Percentiles rank a stretch among this genome's conserved stretches.
Conservation (phyloP, 495 filamentous ascomycete genomes). For the Lepidopterella palustris region DNA sequence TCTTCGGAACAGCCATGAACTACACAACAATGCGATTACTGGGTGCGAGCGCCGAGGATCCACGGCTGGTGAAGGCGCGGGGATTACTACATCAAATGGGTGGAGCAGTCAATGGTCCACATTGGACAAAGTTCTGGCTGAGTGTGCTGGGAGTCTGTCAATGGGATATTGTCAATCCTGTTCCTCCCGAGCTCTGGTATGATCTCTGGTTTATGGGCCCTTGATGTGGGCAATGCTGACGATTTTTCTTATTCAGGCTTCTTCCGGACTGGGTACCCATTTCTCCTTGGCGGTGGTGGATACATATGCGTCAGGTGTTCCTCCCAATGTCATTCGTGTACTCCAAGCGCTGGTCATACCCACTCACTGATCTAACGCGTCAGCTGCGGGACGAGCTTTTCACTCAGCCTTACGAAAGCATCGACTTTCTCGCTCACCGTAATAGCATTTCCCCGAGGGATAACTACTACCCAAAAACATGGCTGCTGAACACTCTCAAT, state of each 20-base stretch:
- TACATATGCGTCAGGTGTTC: slow-evolving; percentile 91
- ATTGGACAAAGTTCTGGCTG: slow-evolving; percentile 95
- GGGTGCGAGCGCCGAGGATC: slow-evolving; percentile 83
- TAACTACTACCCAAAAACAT: slow-evolving; percentile 90
- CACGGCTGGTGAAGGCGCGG: slow-evolving; percentile 79
- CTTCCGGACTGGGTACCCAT: slow-evolving; percentile 93
- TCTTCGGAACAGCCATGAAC: slow-evolving; percentile 85
- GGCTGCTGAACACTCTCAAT: slow-evolving; percentile 69
- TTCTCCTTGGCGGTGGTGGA: slow-evolving; percentile 97
- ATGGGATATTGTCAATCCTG: slow-evolving; percentile 91
- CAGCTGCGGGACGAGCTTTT: slow-evolving; percentile 79
- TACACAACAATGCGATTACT: slow-evolving; percentile 79
- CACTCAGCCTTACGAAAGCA: slow-evolving; percentile 66
- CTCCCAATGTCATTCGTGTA: slow-evolving; percentile 87
- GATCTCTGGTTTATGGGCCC: slow-evolving; percentile 11
- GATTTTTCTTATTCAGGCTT: slow-evolving; percentile 44
- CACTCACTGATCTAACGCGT: slow-evolving; percentile 62
- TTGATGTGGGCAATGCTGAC: not conserved
- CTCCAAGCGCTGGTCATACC: slow-evolving; percentile 67
- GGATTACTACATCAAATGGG: slow-evolving; percentile 77
- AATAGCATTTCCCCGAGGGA: slow-evolving; percentile 75
- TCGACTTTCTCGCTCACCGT: slow-evolving; percentile 68
- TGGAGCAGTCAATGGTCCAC: slow-evolving; percentile 75
- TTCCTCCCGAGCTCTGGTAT: slow-evolving; percentile 85
- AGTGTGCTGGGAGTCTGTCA: slow-evolving; percentile 72